Conservation (phyloP, 2,329 filamentous ascomycete species). For the Calonectria henricotiae region DNA sequence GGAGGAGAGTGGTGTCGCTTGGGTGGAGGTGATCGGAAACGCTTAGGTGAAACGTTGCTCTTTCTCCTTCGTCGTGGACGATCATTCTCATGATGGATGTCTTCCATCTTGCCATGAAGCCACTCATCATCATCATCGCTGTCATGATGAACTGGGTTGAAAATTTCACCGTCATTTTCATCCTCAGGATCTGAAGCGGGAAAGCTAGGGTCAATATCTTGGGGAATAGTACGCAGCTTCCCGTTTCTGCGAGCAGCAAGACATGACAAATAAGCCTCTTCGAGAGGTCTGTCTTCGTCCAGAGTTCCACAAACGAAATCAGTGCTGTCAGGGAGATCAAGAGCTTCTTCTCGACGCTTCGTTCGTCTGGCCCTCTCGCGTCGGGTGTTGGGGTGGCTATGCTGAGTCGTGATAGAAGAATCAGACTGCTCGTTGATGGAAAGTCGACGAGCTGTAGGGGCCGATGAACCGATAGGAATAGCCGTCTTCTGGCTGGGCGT, state of each 20-base stretch:
- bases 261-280: slow-evolving; percentile 91
- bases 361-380: slow-evolving; percentile 51
- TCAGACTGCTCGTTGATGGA: slow-evolving; percentile 71
- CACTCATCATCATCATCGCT: slow-evolving; percentile 81
- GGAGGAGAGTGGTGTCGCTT: slow-evolving; percentile 56
- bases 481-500: slow-evolving; percentile 64
- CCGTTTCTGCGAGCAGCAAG: slow-evolving; percentile 85
- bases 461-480: slow-evolving; percentile 57
- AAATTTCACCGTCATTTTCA: slow-evolving; percentile 82
- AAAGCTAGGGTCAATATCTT: slow-evolving; percentile 98
- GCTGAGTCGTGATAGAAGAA: slow-evolving; percentile 71
- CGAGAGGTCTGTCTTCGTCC: slow-evolving; percentile 94
- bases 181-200: slow-evolving; percentile 94
- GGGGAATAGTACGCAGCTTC: slow-evolving; percentile 88
- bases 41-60: slow-evolving; percentile 65
- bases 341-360: slow-evolving; percentile 68
- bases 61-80: slow-evolving; percentile 66
- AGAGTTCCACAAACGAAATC: slow-evolving; percentile 99
- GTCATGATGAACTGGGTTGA: slow-evolving; percentile 71
- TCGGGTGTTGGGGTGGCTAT: slow-evolving; percentile 59
- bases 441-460: slow-evolving; percentile 55
- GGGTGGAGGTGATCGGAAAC: slow-evolving; percentile 64
- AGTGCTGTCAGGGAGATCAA: slow-evolving; percentile 94
- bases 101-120: slow-evolving; percentile 82
- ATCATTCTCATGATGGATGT: slow-evolving; percentile 74